Evolutionary conservation across 2,329 filamentous ascomycete species (phyloP), one percentile per base, ranked within the genome.

Genomic region (Alternaria gansuensis): DNA sequence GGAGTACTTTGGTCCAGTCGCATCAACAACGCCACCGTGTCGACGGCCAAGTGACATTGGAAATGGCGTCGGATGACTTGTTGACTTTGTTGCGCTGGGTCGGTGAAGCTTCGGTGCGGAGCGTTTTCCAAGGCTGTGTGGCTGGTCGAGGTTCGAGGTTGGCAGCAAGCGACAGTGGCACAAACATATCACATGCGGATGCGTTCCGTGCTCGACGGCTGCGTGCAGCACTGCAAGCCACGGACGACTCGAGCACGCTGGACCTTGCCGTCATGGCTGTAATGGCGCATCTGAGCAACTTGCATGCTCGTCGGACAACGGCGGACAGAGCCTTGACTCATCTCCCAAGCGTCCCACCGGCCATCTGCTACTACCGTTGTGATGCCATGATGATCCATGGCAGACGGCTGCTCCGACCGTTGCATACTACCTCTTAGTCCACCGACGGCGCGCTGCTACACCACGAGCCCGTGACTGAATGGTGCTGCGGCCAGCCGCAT

Each of bases 381-480:
- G 44, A 48, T 48, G 44, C 29, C 36, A 59, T 52, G 36, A 37
- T 59, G 69, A 70, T 73, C 73, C 36, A 59, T 52, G 36, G 41
- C 60, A 70, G 71, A 74, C 73, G 69, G 74, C 71, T 66, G 56
- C 57, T 69, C 64, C 59, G 56, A 56, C 66, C 62, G 58, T 59
- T 51, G 54, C 55, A 58, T 66, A 59, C 62, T 59, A 63, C 54
- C 51, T 39, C 45, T 51, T 60, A 52, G 36, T 51, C 51, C 43
- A 55, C 51, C 57, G 54, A 62, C 54, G 46, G 44, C 49, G 54
- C 51, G 53, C 67, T 65, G 51, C 68, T 68, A 70, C 66, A 70
- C 69, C 46, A 55, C 54, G 41, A 65, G 71, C 75, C 75, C 73
- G 73, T 77, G 75, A 77, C 72, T 65, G 66, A 50, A 60, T 51